Evolutionary conservation across 2,329 filamentous ascomycete genomes (phyloP), one percentile per base, ranked within the genome.

Genomic region (Rhinocladiella similis): DNA sequence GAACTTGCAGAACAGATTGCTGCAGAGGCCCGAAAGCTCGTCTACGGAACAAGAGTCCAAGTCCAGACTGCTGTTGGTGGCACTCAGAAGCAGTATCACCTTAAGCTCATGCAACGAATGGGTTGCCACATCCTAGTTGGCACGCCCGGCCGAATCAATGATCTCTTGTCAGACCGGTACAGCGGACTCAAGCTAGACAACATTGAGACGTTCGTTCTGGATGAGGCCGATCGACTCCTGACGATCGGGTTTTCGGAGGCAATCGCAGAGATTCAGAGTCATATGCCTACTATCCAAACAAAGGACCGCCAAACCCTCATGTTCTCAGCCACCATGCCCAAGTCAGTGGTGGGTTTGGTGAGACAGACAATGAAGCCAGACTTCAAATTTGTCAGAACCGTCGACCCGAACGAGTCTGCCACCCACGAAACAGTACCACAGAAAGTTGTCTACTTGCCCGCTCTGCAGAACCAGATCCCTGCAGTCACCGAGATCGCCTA

Each of bases 321-420:
- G 73, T 97, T 96, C 72, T 97, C 93, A 13, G 94, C 94, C 43
- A 99, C 94, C 10, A 89, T 99, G 29, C 91, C 93, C 45, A 81
- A 82, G 57, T 84, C 91, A 61, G 93, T 99, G 43, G 86, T 96
- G 64, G 75, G 82, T 42, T 82, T 97, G 47, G 93, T 95, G 39
- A 83, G 87, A 57, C 75, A 77, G 63, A 91, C 90, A 64, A 87
- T 97, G 70, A 90, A 92, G 69, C 83, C 84, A 1, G 78, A 90
- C 64, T 97, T 96, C 73, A 85, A 95, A 69, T 96, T 94, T 67
- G 85, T 97, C 58, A 89, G 93, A 72, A 96, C 91, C n/a, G 89
- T 99, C 59, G 77, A 81, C 54, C 84, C 88, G 54, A 84, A 95
- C 63, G 94, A 97, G 65, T 80, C 82, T 1, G 89, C 90, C 29